A percentile compares a stretch with the other conserved stretches of the same genome.
phyloP scores from a whole-genome alignment of 2,329 filamentous ascomycete genomes.

The Diaporthe vexans region DNA sequence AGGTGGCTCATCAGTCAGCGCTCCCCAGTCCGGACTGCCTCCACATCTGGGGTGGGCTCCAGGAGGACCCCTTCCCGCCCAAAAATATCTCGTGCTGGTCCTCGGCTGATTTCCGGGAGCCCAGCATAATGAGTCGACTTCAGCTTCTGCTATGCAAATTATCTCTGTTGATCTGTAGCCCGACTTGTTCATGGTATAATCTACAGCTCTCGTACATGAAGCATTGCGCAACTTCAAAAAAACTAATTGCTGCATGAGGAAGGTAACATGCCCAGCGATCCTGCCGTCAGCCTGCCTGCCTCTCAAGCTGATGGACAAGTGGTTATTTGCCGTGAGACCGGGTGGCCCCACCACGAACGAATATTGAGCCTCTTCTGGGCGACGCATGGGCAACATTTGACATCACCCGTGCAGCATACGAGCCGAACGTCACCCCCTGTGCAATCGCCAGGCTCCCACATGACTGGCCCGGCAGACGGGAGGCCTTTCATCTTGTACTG shows the following conservation, averaged over 20 bases:
- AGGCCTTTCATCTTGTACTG: background rate
- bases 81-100: conserved; percentile 5
- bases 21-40: background rate
- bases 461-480: background rate
- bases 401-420: background rate
- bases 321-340: conserved; percentile 18
- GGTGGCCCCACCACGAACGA: background rate
- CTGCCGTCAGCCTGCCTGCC: conserved; percentile 13
- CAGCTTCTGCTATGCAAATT: background rate
- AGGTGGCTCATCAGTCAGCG: background rate
- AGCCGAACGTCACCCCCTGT: background rate
- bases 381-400: background rate
- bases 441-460: background rate
- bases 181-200: background rate
- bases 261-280: background rate
- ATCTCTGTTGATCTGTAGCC: background rate
- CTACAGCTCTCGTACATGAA: background rate
- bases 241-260: background rate
- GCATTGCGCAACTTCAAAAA: background rate
- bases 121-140: background rate
- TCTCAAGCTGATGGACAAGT: no score
- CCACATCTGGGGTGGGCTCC: background rate
- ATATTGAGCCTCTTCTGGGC: conserved; percentile 25
- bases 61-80: background rate
- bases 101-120: conserved; percentile 2